These are phyloP conservation scores for Dinochytrium kinnereticum DNA, from an alignment of 371 early-diverging fungal genomes.

Conservation along the genomic window DNA sequence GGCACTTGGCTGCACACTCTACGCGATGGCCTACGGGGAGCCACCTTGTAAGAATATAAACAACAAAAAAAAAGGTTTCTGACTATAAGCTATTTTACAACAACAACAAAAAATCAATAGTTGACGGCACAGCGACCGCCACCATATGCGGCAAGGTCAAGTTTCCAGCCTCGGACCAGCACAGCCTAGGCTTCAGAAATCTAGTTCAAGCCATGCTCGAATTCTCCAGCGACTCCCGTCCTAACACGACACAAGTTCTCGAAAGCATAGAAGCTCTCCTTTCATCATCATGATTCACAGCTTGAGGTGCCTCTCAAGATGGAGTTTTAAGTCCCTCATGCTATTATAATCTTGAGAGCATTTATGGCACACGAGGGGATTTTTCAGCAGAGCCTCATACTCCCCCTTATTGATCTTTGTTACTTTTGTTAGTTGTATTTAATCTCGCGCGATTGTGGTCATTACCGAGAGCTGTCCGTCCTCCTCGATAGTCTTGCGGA, in stretches of 20 bases:
- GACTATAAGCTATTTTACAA: too few species aligned
- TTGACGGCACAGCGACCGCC: constrained; percentile 40
- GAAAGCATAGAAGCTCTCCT: background rate
- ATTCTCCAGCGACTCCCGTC: background rate
- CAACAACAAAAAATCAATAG: too few species aligned
- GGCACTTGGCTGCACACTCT: constrained; percentile 56
- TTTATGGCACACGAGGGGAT: constrained; percentile 44
- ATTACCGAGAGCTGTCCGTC: constrained; percentile 38
- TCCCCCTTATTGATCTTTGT: constrained; percentile 28
- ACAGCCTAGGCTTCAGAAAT: background rate
- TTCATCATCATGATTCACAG: background rate
- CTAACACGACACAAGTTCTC: background rate
- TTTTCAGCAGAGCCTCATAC: constrained; percentile 40
- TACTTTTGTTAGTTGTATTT: background rate
- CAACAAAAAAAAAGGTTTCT: too few species aligned
- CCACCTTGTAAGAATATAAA: constrained; percentile 50
- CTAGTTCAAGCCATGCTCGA: background rate
- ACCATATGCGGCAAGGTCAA: constrained; percentile 35
- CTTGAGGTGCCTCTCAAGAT: constrained; percentile 39
- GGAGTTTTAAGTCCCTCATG: constrained; percentile 43
- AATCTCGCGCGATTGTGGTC: background rate
- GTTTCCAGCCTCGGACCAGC: constrained; percentile 23
- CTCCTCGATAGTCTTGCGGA: constrained; percentile 39
- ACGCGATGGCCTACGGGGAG: constrained; percentile 49
- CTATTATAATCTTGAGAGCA: constrained; percentile 36